Percentiles rank a stretch among this genome's conserved stretches.
Evolutionary conservation across 2,329 filamentous ascomycete genomes (phyloP).

Genomic region (Aspergillus neotritici): DNA sequence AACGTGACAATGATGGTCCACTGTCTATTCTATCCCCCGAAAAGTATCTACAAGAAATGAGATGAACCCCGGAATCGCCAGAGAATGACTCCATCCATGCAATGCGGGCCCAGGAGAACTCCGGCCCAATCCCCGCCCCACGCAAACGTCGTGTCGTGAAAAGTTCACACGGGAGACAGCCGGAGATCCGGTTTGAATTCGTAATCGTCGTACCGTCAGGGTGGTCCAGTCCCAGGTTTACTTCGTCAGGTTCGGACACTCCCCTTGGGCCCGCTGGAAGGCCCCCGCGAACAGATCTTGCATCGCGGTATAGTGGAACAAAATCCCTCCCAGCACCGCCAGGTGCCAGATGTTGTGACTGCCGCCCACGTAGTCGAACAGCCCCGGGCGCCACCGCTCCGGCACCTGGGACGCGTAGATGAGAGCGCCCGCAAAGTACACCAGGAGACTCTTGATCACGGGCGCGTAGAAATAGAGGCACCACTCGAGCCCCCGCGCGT

Average conservation of each 20-base stretch:
- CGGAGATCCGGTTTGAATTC: too few relatives aligned
- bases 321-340: slow-evolving; percentile 85
- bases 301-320: slow-evolving; percentile 98
- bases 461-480: slow-evolving; percentile 86
- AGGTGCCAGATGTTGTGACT: slow-evolving; percentile 98
- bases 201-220: too few relatives aligned
- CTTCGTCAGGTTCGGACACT: slow-evolving; percentile 31
- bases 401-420: slow-evolving; percentile 90
- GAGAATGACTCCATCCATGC: too few relatives aligned
- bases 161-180: too few relatives aligned
- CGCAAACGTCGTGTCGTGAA: too few relatives aligned
- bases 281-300: slow-evolving; percentile 83
- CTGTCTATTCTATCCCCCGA: too few relatives aligned
- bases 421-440: slow-evolving; percentile 78
- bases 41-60: too few relatives aligned
- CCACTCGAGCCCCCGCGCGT: slow-evolving; percentile 71
- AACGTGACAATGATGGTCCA: too few relatives aligned
- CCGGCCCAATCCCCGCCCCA: too few relatives aligned
- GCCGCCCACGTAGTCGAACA: slow-evolving; percentile 91
- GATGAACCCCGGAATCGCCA: too few relatives aligned
- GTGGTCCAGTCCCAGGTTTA: slow-evolving; percentile 7
- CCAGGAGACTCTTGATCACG: slow-evolving; percentile 74
- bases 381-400: slow-evolving; percentile 85
- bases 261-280: slow-evolving; percentile 60
- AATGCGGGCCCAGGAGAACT: too few relatives aligned